Percentiles rank a stretch among this genome's conserved stretches.
phyloP scores from a whole-genome alignment of 2,329 filamentous ascomycete species.

The Calonectria pauciramosa region DNA sequence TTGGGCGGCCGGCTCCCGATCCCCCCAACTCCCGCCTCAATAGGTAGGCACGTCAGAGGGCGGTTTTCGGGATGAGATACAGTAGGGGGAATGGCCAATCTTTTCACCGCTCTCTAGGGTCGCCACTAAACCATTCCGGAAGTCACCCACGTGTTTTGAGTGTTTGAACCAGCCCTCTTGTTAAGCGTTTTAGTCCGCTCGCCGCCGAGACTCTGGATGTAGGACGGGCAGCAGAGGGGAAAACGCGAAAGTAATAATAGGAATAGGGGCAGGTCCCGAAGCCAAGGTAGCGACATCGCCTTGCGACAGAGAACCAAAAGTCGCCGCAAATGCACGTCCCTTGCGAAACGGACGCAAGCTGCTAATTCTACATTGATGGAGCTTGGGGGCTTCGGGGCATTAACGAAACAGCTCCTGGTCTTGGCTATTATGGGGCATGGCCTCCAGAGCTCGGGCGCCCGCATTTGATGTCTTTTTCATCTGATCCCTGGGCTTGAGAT shows the following conservation, averaged over 20 bases:
- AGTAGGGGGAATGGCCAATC: conserved; percentile 35
- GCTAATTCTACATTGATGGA: conserved; percentile 20
- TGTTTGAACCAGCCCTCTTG: conserved; percentile 29
- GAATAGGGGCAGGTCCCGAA: conserved; percentile 37
- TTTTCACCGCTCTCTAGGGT: conserved; percentile 44
- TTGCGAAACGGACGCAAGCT: conserved; percentile 15
- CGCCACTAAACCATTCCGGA: conserved; percentile 46
- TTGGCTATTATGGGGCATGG: not conserved
- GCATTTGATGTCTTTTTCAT: conserved; percentile 14
- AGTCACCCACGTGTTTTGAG: conserved; percentile 46
- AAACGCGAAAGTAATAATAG: not conserved
- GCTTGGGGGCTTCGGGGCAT: conserved; percentile 19
- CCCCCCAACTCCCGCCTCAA: not conserved
- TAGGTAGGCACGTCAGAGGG: conserved; percentile 23
- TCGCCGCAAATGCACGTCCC: conserved; percentile 19
- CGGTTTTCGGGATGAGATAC: conserved; percentile 11
- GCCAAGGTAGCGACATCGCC: conserved; percentile 38
- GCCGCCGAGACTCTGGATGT: conserved; percentile 27
- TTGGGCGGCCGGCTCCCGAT: not conserved
- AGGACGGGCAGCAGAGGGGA: conserved; percentile 6
- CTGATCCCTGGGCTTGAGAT: conserved; percentile 15
- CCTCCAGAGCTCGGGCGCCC: conserved; percentile 3
- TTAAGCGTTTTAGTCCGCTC: conserved; percentile 37
- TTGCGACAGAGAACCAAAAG: conserved; percentile 27
- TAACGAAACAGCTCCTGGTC: conserved; percentile 23